Conservation (phyloP, 208 protist species). For the Porcisia hertigi region DNA sequence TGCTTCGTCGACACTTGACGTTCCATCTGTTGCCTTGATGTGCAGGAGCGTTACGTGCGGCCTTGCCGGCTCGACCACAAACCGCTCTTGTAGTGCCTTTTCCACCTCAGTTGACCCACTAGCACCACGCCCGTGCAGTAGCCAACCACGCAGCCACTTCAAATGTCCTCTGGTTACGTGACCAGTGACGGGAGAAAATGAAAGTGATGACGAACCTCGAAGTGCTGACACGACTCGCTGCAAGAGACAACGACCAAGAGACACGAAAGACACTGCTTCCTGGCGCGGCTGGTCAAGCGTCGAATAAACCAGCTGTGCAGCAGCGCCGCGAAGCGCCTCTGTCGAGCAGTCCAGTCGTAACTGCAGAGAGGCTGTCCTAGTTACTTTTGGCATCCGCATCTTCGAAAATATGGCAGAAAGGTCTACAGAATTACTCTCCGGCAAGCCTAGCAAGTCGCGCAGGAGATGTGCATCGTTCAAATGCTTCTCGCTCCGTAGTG, state of each 20-base stretch:
- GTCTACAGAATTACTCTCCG: background rate
- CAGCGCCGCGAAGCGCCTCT: slow-evolving; percentile 6
- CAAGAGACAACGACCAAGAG: background rate
- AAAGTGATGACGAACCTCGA: background rate
- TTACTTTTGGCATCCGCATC: background rate
- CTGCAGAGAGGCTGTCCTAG: slow-evolving; percentile 3
- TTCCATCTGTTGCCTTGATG: background rate
- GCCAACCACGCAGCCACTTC: slow-evolving; percentile 78
- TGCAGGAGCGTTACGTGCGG: slow-evolving; percentile 78
- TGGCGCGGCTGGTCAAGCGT: background rate
- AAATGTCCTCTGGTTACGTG: slow-evolving; percentile 52
- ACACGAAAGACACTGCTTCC: slow-evolving; percentile 1
- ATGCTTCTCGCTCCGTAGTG: slow-evolving; percentile 2
- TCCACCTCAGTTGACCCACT: slow-evolving; percentile 10
- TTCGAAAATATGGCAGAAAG: background rate
- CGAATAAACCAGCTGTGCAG: slow-evolving; percentile 8
- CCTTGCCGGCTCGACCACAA: slow-evolving; percentile 26
- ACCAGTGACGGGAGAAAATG: background rate
- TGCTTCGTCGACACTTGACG: background rate
- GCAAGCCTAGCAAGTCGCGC: slow-evolving; percentile 18
- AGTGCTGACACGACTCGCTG: slow-evolving; percentile 9
- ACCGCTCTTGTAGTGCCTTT: slow-evolving; percentile 53
- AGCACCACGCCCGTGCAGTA: slow-evolving; percentile 33
- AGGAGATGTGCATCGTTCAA: slow-evolving; percentile 13
- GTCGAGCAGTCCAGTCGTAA: slow-evolving; percentile 18